Evolutionary conservation across 495 filamentous ascomycete genomes (phyloP), one percentile per base, ranked within the genome.

Genomic region (Aspergillus carlsbadensis): DNA sequence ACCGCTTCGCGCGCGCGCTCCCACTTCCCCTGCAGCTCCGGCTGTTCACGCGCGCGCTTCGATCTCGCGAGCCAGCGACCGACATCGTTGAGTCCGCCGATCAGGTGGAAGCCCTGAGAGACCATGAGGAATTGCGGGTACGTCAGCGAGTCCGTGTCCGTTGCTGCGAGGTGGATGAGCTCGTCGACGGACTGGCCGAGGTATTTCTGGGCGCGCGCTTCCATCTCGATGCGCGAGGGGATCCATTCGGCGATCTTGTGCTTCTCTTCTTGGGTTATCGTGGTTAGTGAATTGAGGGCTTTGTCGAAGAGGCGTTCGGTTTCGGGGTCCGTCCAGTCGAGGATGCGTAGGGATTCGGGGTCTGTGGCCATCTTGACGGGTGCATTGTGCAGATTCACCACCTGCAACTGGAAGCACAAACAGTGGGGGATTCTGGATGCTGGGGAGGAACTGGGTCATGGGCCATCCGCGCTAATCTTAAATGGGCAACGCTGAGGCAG

Each of bases 161-260:
- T 50, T 14, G 31, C 47, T 1, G 47, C 47, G 14, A 20, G 6
- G 14, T 50, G 2, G 6, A 50, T 8, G 6, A 50, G 20, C 36
- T n/a, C 13, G 24, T 47, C 44, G 1, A 47, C 6, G 7, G 22
- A 29, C 22, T 18, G 44, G 21, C 31, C n/a, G 5, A 47, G 22
- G 22, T 47, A 33, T 29, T 47, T 47, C 10, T 31, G 44, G 44
- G 22, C n/a, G 21, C 22, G 14, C 2, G 22, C 44, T 31, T 47
- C 44, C 44, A 47, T 47, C 44, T 47, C 22, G 5, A 29, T 5
- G 13, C 44, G 44, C 4, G 22, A 29, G 29, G 44, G 44, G 14
- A 33, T 14, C 44, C 44, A 47, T 31, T 47, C 44, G 10, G 22
- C 44, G 11, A 47, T 47, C 44, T 33, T 29, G 44, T 47, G 22